Percentiles rank a stretch among this genome's conserved stretches.
These are phyloP conservation scores for Auricularia sp. DNA, from an alignment of 768 basidiomycete species.

Conservation along the genomic window DNA sequence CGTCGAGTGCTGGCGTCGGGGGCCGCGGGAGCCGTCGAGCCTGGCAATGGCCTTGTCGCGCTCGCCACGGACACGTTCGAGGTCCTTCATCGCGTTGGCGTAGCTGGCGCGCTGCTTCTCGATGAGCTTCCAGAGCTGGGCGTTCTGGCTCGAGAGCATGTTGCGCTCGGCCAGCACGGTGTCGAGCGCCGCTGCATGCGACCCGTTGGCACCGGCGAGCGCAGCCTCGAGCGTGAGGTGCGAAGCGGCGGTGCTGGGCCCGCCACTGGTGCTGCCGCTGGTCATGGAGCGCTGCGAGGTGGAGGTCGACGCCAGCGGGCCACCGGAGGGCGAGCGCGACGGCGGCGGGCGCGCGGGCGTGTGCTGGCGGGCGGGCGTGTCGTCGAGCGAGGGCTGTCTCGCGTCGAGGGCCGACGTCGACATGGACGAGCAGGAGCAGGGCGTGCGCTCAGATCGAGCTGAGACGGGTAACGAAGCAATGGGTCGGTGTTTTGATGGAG, in stretches of 20 bases:
- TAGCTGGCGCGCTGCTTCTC: slow-evolving; percentile 85
- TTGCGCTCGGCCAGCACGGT: slow-evolving; percentile 75
- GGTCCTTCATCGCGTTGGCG: slow-evolving; percentile 69
- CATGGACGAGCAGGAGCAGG: background rate
- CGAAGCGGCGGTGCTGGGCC: slow-evolving; percentile 29
- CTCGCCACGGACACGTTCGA: slow-evolving; percentile 75
- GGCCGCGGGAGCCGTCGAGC: slow-evolving; percentile 14
- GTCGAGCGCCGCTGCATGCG: slow-evolving; percentile 48
- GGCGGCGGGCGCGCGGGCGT: background rate
- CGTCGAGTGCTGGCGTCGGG: background rate
- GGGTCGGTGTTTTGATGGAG: background rate
- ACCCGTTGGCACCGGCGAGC: slow-evolving; percentile 18
- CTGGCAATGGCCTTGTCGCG: slow-evolving; percentile 51
- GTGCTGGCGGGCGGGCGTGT: background rate
- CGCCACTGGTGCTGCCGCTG: too few relatives aligned
- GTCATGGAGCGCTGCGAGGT: too few relatives aligned
- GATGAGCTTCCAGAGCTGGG: slow-evolving; percentile 90
- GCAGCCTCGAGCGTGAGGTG: slow-evolving; percentile 48
- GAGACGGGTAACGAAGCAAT: background rate
- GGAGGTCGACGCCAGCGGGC: background rate
- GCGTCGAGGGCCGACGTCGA: background rate
- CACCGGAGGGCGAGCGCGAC: background rate
- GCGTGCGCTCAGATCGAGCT: background rate
- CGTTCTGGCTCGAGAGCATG: slow-evolving; percentile 67
- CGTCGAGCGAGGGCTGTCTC: background rate